phyloP scores from a whole-genome alignment of 345 rosid species.

The Mallotus nudiflorus region DNA sequence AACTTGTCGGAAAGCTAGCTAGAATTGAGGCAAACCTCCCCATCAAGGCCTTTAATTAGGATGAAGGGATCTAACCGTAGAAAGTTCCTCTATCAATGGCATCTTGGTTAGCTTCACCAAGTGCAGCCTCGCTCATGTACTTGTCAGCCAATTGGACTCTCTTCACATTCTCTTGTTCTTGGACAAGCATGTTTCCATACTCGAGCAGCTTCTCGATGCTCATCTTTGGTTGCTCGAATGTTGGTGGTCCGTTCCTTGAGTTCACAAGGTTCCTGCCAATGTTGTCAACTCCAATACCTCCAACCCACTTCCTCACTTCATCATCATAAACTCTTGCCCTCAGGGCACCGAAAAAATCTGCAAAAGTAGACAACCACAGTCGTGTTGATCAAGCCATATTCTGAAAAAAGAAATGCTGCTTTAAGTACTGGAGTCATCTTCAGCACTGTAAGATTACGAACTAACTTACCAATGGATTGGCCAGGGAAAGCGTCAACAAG shows the following conservation, averaged over 20 bases:
- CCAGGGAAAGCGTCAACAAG: slow-evolving; percentile 93
- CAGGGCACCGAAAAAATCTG: slow-evolving; percentile 93
- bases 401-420: background rate
- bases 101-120: slow-evolving; percentile 82
- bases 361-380: background rate
- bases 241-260: slow-evolving; percentile 80
- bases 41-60: slow-evolving; percentile 32
- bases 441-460: too few species aligned
- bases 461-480: slow-evolving; percentile 82
- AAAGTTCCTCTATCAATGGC: slow-evolving; percentile 62
- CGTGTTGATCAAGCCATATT: background rate
- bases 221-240: slow-evolving; percentile 80
- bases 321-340: slow-evolving; percentile 97
- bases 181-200: slow-evolving; percentile 85
- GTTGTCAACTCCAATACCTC: slow-evolving; percentile 53
- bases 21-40: slow-evolving; percentile 36
- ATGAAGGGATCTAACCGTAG: slow-evolving; percentile 60
- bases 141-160: slow-evolving; percentile 94
- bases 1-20: too few species aligned
- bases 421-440: too few species aligned
- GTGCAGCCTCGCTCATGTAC: slow-evolving; percentile 81
- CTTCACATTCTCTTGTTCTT: slow-evolving; percentile 93
- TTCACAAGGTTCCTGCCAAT: slow-evolving; percentile 88
- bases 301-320: slow-evolving; percentile 90
- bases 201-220: slow-evolving; percentile 66